phyloP scores from a whole-genome alignment of 305 asterid species.

The Euphrasia arctica region DNA sequence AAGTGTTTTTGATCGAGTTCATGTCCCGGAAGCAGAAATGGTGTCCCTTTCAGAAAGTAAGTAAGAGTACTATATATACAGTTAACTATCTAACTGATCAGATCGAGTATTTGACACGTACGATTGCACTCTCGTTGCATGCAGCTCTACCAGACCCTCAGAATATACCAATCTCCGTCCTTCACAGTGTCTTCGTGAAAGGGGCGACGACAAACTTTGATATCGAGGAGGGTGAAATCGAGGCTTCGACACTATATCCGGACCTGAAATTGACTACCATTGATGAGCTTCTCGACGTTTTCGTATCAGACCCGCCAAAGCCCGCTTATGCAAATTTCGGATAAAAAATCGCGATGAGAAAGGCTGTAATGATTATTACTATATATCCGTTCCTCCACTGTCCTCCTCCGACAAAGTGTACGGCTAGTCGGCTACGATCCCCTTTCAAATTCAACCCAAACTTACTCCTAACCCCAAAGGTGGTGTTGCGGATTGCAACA shows the following conservation, averaged over 20 bases:
- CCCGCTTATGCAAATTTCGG: constrained; percentile 38
- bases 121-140: too few relatives aligned
- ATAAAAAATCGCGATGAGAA: too few relatives aligned
- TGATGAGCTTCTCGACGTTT: constrained; percentile 40
- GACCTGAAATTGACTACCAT: constrained; percentile 33
- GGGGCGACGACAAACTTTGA: constrained; percentile 39
- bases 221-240: constrained; percentile 30
- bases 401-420: too few relatives aligned
- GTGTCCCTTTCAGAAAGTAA: constrained; percentile 33
- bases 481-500: too few relatives aligned
- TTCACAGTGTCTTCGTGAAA: constrained; percentile 38
- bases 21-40: constrained; percentile 37
- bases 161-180: constrained; percentile 41
- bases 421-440: too few relatives aligned
- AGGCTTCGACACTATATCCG: constrained; percentile 37
- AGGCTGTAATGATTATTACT: too few relatives aligned
- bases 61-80: constrained; percentile 24
- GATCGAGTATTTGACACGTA: too few relatives aligned
- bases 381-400: too few relatives aligned
- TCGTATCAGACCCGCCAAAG: constrained; percentile 36
- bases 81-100: too few relatives aligned
- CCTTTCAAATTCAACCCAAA: too few relatives aligned
- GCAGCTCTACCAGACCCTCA: constrained; percentile 43
- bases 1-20: constrained; percentile 30
- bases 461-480: too few relatives aligned